phyloP scores from a whole-genome alignment of 2,329 filamentous ascomycete species.

The Colletotrichum melonis region DNA sequence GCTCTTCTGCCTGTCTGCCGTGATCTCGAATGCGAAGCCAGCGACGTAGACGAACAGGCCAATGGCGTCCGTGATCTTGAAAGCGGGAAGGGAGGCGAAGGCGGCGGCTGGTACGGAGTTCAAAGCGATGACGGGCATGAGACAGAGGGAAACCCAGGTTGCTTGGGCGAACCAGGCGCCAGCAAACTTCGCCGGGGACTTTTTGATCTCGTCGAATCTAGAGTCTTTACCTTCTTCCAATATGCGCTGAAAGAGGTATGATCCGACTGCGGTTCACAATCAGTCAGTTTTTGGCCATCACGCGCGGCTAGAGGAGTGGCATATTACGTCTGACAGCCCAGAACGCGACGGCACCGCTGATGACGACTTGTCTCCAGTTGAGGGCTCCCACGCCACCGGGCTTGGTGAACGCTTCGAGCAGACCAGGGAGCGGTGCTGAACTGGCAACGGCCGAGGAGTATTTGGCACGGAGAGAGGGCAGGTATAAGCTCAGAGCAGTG shows the following conservation, averaged over 20 bases:
- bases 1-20: conserved; percentile 73
- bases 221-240: conserved; percentile 68
- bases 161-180: conserved; percentile 65
- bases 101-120: conserved; percentile 69
- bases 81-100: conserved; percentile 59
- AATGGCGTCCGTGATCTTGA: conserved; percentile 65
- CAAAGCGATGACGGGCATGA: conserved; percentile 72
- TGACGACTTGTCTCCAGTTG: conserved; percentile 69
- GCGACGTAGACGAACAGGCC: conserved; percentile 68
- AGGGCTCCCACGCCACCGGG: conserved; percentile 53
- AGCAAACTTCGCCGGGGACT: conserved; percentile 48
- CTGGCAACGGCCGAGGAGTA: conserved; percentile 51
- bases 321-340: conserved; percentile 71
- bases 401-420: conserved; percentile 56
- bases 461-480: conserved; percentile 68
- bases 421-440: conserved; percentile 56
- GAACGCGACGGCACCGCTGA: conserved; percentile 54
- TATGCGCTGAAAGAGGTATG: conserved; percentile 73
- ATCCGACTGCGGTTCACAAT: conserved; percentile 60
- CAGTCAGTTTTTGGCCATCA: neutral
- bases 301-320: neutral
- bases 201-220: conserved; percentile 56
- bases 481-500: conserved; percentile 69
- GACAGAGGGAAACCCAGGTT: conserved; percentile 74
- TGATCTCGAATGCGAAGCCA: conserved; percentile 70